Base-by-base conservation (phyloP, 1,284 basidiomycete species). In the Xerocomus minutiporus region DNA sequence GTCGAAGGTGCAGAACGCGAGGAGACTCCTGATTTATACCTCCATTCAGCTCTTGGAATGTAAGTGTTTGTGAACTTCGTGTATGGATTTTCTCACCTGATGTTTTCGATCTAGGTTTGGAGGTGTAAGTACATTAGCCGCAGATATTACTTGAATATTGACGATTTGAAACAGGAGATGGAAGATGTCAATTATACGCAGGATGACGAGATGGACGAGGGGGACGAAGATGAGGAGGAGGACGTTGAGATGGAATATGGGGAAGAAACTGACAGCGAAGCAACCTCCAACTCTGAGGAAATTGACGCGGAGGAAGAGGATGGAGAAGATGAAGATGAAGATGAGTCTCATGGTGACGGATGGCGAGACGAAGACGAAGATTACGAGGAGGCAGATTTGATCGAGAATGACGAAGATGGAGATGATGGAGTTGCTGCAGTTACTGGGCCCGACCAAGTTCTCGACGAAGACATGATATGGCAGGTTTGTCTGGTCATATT, bases 21-120 rank as follows among this genome's bases (percentile, higher is more conserved):
- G 63, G 93, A 91, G 64, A 93, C 92, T 1, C 91, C 93, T 7
- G 93, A 99, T 71, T 75, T 99, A 23, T 99, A 99, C 72, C 87
- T 96, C 54, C 97, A 96, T 71, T 99, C 96, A 1, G 91, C 93
- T 5, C 80, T 99, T 38, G 97, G 96, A 61, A 95, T 99, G 93
- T 91, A 73, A 66, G 86, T 79, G 20, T 42, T 29, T 46, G 15
- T 47, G 32, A 50, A 23, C 32, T 46, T 28, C 11, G 7, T 46
- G 1, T 23, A 8, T 25, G 43, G 26, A 39, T 42, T 44, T 43
- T 39, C 28, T 53, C 28, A 57, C 25, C 35, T 8, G 15, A 38
- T 46, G 15, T 41, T 28, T 34, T 46, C 40, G 35, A 39, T 53
- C 8, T 60, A 86, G 83, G 74, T 92, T 88, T 66, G 86, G 84